Conservation (phyloP, 495 filamentous ascomycete species). For the Articulospora tetracladia region DNA sequence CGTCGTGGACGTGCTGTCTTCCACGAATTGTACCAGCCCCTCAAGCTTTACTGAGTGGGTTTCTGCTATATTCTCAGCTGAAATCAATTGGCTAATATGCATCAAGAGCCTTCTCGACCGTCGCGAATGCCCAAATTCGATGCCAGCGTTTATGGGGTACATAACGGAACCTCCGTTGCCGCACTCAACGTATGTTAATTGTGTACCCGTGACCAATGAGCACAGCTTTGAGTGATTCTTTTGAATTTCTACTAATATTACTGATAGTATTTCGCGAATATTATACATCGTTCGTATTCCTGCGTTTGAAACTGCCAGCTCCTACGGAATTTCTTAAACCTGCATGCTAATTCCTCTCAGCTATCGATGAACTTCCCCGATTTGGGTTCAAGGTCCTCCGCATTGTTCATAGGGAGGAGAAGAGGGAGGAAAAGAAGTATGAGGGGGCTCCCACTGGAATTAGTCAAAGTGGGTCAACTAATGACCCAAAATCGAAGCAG, state of each 20-base stretch:
- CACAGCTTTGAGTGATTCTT: too few relatives aligned
- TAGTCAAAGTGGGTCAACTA: background rate
- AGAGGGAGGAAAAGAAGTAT: background rate
- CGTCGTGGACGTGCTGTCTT: conserved; percentile 49
- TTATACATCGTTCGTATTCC: conserved; percentile 39
- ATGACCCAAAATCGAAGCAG: background rate
- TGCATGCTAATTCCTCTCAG: background rate
- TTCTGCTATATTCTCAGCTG: background rate
- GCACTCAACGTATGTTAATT: too few relatives aligned
- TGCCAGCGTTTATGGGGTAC: conserved; percentile 53
- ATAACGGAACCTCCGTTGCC: conserved; percentile 48
- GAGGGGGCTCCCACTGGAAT: background rate
- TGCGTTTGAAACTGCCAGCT: background rate
- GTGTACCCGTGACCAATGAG: too few relatives aligned
- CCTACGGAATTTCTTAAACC: background rate
- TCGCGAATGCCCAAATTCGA: conserved; percentile 49
- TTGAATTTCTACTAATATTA: too few relatives aligned
- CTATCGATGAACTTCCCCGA: conserved; percentile 42
- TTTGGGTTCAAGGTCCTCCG: conserved; percentile 43
- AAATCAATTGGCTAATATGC: background rate
- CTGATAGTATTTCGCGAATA: conserved; percentile 62
- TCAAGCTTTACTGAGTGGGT: conserved; percentile 42
- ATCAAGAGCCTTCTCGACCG: conserved; percentile 50
- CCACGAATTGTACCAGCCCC: conserved; percentile 66
- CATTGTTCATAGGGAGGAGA: conserved; percentile 36